Evolutionary conservation across 2,329 filamentous ascomycete genomes (phyloP).

Genomic region (Cytospora mali): DNA sequence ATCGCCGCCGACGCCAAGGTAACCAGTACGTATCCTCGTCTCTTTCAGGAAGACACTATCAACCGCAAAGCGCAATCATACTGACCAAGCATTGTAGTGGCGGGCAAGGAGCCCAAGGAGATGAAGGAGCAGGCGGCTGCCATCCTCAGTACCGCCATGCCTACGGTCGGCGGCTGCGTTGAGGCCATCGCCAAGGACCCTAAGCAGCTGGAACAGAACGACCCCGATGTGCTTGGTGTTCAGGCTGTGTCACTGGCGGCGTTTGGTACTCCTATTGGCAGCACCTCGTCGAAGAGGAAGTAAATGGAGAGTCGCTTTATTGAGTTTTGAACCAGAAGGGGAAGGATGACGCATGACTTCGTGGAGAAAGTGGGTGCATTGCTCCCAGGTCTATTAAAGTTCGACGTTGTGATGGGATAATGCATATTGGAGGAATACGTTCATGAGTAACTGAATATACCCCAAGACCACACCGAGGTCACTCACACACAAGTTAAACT

Average conservation of each 20-base stretch:
- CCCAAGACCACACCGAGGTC: not conserved
- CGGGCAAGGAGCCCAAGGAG: conserved; percentile 13
- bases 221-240: conserved; percentile 6
- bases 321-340: not conserved
- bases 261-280: conserved; percentile 12
- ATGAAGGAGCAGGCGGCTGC: conserved; percentile 16
- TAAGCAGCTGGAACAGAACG: conserved; percentile 13
- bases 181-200: conserved; percentile 15
- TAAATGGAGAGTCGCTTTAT: not conserved
- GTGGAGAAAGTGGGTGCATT: not conserved
- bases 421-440: not conserved
- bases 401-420: not conserved
- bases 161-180: conserved; percentile 8
- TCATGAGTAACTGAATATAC: not conserved
- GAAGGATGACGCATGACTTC: not conserved
- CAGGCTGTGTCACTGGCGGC: conserved; percentile 9
- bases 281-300: conserved; percentile 5
- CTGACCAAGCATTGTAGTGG: conserved; percentile 5
- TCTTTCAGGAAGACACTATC: not conserved
- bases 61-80: not conserved
- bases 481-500: not conserved
- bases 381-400: too few species aligned
- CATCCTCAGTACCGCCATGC: conserved; percentile 9
- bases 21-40: conserved; percentile 1
- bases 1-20: conserved; percentile 17